Evolutionary conservation across 495 filamentous ascomycete species (phyloP), one percentile per base, ranked within the genome.

Genomic region (Annulohypoxylon nitens): DNA sequence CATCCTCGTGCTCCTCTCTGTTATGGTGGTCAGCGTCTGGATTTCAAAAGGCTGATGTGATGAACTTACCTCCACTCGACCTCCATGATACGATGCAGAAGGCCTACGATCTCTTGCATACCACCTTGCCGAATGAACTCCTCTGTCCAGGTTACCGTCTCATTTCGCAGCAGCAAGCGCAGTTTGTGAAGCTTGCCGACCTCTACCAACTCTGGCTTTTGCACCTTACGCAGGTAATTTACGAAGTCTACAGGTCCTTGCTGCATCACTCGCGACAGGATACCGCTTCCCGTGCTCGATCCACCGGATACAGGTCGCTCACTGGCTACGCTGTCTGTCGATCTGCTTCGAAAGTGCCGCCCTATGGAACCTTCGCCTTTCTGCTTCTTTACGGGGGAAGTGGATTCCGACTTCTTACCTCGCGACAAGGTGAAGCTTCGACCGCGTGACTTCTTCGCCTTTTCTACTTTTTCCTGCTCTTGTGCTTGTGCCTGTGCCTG

Each of bases 1-100:
- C 89, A 77, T 99, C 96, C 81, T 99, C 96, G 77, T 99, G 96
- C 75, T 99, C 96, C 84, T 98, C 96, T 76, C 94, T 94, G 69
- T 76, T n/a, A 16, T 45, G 7, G 20, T 26, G 30, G 64, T 75
- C 61, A 75, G 67, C 47, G 8, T 43, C 11, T 45, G 81, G 60
- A 79, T 78, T 63, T 51, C 58, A 30, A 39, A 55, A 18, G 6
- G 20, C 6, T 61, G 10, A 18, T 30, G 64, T 45, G 16, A n/a
- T 67, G 7, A 63, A 84, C 91, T 75, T 87, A 95, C 93, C 95
- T 92, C 96, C 96, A 99, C 79, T 97, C 97, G 61, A 99, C 90
- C 61, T 92, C 91, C 88, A 98, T 94, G 57, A 93, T 97, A 12
- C 96, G 88, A 73, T 97, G 90, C 64, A 98, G 83, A 61, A 99